Evolutionary conservation across 1,139 yeast genomes (phyloP), one percentile per base, ranked within the genome.

Genomic region (Blastobotrys buckinghamii): DNA sequence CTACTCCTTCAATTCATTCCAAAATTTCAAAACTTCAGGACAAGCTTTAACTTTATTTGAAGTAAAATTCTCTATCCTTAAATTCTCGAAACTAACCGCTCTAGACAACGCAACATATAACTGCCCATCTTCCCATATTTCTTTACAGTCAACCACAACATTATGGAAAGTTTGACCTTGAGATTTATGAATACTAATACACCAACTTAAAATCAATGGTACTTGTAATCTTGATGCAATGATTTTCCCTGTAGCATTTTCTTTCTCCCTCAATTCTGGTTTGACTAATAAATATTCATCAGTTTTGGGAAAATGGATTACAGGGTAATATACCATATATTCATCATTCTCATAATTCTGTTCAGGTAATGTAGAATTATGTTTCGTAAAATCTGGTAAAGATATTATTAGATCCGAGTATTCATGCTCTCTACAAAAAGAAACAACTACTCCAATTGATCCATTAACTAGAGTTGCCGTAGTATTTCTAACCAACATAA

Each of bases 81-180:
- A 71, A 27, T 78, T 74, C 6, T 84, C 88, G 53, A 79, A 79
- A 38, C 82, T 76, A 0, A 84, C 86, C 2, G 97, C 96, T 68
- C 97, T 76, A 35, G 96, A 86, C 37, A 90, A 71, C 0, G 97
- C 97, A 22, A 89, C 96, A 60, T 87, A 87, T 2, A 85, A 90
- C 60, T 86, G 95, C 12, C 96, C 96, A 42, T 78, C 81, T 63
- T 87, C 96, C 61, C 88, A 88, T 19, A 34, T n/a, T 20, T 33
- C 22, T n/a, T n/a, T 15, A 88, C 94, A 0, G 59, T 88, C 94
- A 4, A 88, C 92, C 54, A 78, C 76, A n/a, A 88, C 81, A 50
- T 94, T 67, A 37, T 78, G 82, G 45, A 88, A 73, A 0, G 97
- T 86, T 67, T 88, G 96, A 1, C 97, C 97, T 66, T 88, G 97